Conservation (phyloP, 257 asterid species). For the Fraxinus excelsior region DNA sequence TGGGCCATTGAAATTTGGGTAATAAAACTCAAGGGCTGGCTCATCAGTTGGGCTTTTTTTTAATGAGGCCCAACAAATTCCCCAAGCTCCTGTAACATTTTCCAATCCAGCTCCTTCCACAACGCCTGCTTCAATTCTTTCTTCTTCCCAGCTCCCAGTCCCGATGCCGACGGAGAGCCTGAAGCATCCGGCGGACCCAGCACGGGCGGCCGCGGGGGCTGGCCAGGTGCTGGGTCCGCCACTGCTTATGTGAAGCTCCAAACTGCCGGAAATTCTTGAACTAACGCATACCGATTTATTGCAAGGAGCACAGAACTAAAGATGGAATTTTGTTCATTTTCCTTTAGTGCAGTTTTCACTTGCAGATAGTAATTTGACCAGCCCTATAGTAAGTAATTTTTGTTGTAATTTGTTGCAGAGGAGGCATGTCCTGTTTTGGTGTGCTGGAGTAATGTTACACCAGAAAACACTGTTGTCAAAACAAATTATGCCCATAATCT, state of each 20-base stretch:
- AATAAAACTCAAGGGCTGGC: too few species aligned
- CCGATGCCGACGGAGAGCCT: too few species aligned
- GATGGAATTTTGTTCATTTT: neutral
- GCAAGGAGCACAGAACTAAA: neutral
- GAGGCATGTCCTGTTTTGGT: neutral
- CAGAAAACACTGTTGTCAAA: neutral
- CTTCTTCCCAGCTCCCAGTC: too few species aligned
- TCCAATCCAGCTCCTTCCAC: too few species aligned
- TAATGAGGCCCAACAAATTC: too few species aligned
- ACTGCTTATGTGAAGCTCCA: slow-evolving; percentile 74
- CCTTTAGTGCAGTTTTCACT: neutral
- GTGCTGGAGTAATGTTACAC: neutral
- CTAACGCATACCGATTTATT: slow-evolving; percentile 27
- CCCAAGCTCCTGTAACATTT: too few species aligned
- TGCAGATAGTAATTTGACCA: neutral
- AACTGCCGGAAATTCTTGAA: slow-evolving; percentile 87
- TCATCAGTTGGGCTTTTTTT: too few species aligned
- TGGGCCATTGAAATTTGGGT: too few species aligned
- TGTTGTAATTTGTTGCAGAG: neutral
- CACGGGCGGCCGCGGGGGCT: too few species aligned
- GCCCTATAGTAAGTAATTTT: neutral
- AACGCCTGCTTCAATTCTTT: too few species aligned
- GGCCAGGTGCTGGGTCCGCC: too few species aligned
- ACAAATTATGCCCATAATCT: neutral
- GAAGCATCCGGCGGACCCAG: too few species aligned